Conservation (phyloP, 331 rosid species). For the Rhamnella rubrinervis region DNA sequence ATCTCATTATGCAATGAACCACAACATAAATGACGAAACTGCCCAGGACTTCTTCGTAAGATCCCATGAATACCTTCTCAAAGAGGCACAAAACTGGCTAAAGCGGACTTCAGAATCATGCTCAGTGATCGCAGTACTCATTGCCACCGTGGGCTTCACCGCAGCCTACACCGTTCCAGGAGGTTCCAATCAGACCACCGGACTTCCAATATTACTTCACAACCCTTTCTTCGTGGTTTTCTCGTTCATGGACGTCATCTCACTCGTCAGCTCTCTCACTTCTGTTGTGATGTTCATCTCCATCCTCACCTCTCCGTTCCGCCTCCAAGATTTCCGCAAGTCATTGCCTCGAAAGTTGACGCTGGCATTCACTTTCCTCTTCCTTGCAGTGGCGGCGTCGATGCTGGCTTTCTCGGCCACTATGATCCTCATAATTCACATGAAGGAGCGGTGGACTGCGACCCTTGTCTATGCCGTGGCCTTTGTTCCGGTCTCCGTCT, state of each 20-base stretch:
- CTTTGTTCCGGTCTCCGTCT: conserved; percentile 33
- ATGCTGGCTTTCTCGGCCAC: conserved; percentile 14
- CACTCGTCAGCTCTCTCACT: conserved; percentile 13
- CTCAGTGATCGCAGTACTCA: conserved; percentile 8
- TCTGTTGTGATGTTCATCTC: conserved; percentile 20
- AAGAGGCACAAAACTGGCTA: conserved; percentile 8
- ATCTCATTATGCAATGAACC: neutral
- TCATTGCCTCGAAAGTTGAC: conserved; percentile 14
- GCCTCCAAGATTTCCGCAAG: conserved; percentile 1
- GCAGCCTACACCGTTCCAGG: conserved; percentile 15
- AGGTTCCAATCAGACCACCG: neutral
- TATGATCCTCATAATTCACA: conserved; percentile 26
- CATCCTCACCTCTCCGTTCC: conserved; percentile 6
- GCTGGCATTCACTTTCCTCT: conserved; percentile 8
- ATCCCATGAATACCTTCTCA: neutral
- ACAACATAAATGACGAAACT: neutral
- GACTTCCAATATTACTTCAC: neutral
- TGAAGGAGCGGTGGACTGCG: conserved; percentile 34
- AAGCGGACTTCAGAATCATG: conserved; percentile 13
- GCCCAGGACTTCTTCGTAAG: neutral
- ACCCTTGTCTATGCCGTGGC: conserved; percentile 33
- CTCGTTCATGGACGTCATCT: conserved; percentile 3
- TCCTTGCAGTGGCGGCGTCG: neutral
- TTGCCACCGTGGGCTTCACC: conserved; percentile 17
- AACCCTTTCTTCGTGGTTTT: conserved; percentile 1